Evolutionary conservation across 2,329 filamentous ascomycete species (phyloP).

Genomic region (Colletotrichum sp.): DNA sequence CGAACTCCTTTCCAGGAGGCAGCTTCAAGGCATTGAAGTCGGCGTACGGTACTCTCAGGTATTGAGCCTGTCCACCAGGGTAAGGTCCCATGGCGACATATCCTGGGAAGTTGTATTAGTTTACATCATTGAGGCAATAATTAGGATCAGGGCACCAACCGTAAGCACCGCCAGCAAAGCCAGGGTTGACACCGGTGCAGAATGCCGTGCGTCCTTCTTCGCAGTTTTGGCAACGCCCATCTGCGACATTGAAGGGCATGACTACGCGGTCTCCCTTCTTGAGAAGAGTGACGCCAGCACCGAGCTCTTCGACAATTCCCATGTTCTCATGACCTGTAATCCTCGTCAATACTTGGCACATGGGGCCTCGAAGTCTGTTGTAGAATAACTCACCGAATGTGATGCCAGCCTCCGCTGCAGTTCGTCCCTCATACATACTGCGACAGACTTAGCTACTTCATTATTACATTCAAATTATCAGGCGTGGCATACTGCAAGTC

Average conservation of each 20-base stretch:
- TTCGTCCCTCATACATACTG: slow-evolving; percentile 71
- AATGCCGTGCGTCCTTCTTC: slow-evolving; percentile 70
- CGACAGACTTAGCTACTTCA: slow-evolving; percentile 27
- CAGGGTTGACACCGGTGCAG: slow-evolving; percentile 59
- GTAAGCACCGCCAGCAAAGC: slow-evolving; percentile 41
- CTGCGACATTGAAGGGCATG: slow-evolving; percentile 70
- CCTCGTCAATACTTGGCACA: not conserved
- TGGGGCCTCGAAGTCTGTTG: not conserved
- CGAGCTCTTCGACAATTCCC: slow-evolving; percentile 61
- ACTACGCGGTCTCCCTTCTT: slow-evolving; percentile 69
- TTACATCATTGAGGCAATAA: too few relatives aligned
- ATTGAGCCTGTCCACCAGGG: slow-evolving; percentile 63
- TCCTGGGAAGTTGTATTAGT: slow-evolving; percentile 28
- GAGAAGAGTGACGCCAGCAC: slow-evolving; percentile 63
- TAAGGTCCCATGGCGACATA: slow-evolving; percentile 67
- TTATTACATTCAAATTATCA: slow-evolving; percentile 9
- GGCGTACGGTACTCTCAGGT: slow-evolving; percentile 68
- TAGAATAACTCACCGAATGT: slow-evolving; percentile 54
- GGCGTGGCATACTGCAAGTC: slow-evolving; percentile 46
- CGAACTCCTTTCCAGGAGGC: slow-evolving; percentile 64
- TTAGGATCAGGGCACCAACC: slow-evolving; percentile 22
- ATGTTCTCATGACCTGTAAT: slow-evolving; percentile 60
- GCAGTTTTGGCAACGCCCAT: slow-evolving; percentile 67
- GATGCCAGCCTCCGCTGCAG: slow-evolving; percentile 65
- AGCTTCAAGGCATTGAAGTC: slow-evolving; percentile 71